Percentiles rank a stretch among this genome's conserved stretches.
These are phyloP conservation scores for Fusarium buxicola DNA, from an alignment of 2,329 filamentous ascomycete genomes.

Conservation along the genomic window DNA sequence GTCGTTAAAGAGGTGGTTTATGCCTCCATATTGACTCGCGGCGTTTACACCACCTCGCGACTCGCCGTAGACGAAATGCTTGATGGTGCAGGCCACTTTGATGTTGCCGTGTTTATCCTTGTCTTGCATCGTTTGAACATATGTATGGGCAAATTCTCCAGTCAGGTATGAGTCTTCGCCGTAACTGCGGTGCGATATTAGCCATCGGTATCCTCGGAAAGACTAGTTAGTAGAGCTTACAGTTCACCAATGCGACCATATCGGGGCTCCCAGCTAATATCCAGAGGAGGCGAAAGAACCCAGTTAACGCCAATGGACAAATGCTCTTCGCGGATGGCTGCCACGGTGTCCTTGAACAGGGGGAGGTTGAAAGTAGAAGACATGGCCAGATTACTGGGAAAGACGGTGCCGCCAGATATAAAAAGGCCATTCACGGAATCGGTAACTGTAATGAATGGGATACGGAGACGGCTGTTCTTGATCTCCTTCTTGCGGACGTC, in stretches of 20 bases:
- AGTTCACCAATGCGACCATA: slow-evolving; percentile 40
- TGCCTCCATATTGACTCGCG: slow-evolving; percentile 48
- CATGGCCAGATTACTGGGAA: slow-evolving; percentile 48
- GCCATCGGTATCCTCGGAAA: neutral
- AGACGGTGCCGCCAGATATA: slow-evolving; percentile 48
- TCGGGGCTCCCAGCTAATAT: slow-evolving; percentile 49
- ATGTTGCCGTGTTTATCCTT: slow-evolving; percentile 48
- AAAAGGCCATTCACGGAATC: slow-evolving; percentile 48
- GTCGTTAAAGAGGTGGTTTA: slow-evolving; percentile 52
- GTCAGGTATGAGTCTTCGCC: slow-evolving; percentile 50
- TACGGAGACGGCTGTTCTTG: slow-evolving; percentile 27
- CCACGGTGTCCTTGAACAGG: slow-evolving; percentile 44
- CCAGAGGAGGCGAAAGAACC: slow-evolving; percentile 50
- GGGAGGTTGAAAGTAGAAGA: slow-evolving; percentile 48
- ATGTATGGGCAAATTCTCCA: slow-evolving; percentile 48
- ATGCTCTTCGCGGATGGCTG: slow-evolving; percentile 49
- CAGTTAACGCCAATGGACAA: slow-evolving; percentile 48
- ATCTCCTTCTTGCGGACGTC: slow-evolving; percentile 35
- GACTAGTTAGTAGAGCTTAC: slow-evolving; percentile 8
- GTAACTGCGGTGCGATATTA: slow-evolving; percentile 44
- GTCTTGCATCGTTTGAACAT: slow-evolving; percentile 52
- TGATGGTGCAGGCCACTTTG: slow-evolving; percentile 52
- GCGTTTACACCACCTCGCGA: slow-evolving; percentile 50
- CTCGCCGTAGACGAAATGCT: slow-evolving; percentile 52
- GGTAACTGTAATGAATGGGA: slow-evolving; percentile 34